Conservation (phyloP, 225 moss, liverwort and hornwort genomes). For the Neckera pumila region DNA sequence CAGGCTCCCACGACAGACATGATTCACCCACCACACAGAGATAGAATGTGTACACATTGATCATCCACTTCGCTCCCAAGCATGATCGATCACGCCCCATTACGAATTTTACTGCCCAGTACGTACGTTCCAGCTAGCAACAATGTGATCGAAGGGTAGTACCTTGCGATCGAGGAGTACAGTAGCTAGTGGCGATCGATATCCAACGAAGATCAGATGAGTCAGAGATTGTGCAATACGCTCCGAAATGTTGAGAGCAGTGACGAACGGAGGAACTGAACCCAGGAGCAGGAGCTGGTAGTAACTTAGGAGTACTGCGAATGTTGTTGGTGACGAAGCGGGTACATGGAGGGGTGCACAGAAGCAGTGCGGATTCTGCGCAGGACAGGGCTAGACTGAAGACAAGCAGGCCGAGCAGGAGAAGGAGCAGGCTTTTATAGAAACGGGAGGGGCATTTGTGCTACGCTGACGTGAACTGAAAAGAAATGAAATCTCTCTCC, state of each 20-base stretch:
- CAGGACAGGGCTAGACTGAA: not conserved
- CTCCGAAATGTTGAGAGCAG: not conserved
- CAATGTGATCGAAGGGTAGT: not conserved
- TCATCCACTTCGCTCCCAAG: not conserved
- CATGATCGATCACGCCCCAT: not conserved
- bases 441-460: not conserved
- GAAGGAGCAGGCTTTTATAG: conserved; percentile 11
- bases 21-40: not conserved
- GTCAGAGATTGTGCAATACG: not conserved
- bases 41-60: not conserved
- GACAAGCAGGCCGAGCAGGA: not conserved
- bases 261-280: not conserved
- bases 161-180: not conserved
- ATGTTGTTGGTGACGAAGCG: not conserved
- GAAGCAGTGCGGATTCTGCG: not conserved
- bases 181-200: not conserved
- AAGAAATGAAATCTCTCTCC: not conserved
- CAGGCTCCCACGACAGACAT: not conserved
- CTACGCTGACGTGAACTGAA: not conserved
- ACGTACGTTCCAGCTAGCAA: not conserved
- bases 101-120: not conserved
- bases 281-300: not conserved
- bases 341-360: not conserved
- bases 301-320: not conserved
- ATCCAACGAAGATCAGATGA: not conserved